Evolutionary conservation across 164 flowering plant species (phyloP), one percentile per base, ranked within the genome.

Genomic region (Dillenia suffruticosa): DNA sequence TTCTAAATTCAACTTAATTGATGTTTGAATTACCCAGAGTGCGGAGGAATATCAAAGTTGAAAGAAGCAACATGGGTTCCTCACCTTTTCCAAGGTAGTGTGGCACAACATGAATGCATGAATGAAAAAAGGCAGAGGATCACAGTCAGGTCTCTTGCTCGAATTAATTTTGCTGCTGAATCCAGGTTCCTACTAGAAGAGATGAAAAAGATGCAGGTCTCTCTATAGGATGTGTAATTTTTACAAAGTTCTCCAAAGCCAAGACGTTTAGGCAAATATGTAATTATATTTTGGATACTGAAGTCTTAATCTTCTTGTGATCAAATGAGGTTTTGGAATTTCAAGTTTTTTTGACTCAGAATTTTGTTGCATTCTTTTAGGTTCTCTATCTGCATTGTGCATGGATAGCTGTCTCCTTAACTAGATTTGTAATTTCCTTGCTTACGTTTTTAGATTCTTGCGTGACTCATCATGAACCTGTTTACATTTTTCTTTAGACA

Each of bases 131-230:
- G 90, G 63, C 89, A 87, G 57, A 79, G 92, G 78, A 76, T 87
- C 44, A 87, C 92, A 1, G 74, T 69, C 16, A 82, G 75, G 68
- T 59, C 81, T 19, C 79, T 81, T 61, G 84, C 83, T 58, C 82
- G 86, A 10, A 66, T 87, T 63, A 94, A 95, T 70, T 92, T 75
- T 84, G 89, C 85, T 49, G 82, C 87, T 58, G 99, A 92, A 76
- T 81, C 97, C 14, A 86, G 67, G 65, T 74, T 67, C 62, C 69
- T 95, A 65, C 73, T 92, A 43, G 97, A 87, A 63, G 88, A 88
- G 70, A 82, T 92, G 3, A 73, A 88, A 1, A 88, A 83, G 74
- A 58, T 79, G 75, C 82, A 73, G 68, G 72, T 59, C 52, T 79
- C 84, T 54, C 66, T 61, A 53, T 61, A 56, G 11, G 12, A 16